Conservation (phyloP, 768 basidiomycete genomes). For the Mycena pura region DNA sequence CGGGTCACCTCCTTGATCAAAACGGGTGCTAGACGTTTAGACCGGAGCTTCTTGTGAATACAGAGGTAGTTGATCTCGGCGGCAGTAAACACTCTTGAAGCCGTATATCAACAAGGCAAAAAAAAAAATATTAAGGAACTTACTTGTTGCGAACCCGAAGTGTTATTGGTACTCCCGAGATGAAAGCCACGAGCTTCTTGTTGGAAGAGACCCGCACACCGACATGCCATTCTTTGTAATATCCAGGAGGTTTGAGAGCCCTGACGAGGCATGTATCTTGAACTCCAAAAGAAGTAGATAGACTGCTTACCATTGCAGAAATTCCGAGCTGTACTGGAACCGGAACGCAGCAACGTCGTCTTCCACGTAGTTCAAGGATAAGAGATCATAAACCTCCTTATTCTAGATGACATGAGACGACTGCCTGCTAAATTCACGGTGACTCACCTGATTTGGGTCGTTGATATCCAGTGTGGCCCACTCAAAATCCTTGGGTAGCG, state of each 20-base stretch:
- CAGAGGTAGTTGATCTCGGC: slow-evolving; percentile 98
- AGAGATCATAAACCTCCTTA: slow-evolving; percentile 89
- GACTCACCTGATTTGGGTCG: slow-evolving; percentile 71
- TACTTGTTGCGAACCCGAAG: slow-evolving; percentile 87
- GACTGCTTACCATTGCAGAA: slow-evolving; percentile 80
- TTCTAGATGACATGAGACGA: slow-evolving; percentile 54
- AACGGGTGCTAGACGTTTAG: slow-evolving; percentile 93
- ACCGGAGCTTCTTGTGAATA: slow-evolving; percentile 95
- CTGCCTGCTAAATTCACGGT: background rate
- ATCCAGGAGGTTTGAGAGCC: slow-evolving; percentile 95
- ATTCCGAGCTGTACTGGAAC: slow-evolving; percentile 95
- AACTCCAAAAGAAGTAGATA: background rate
- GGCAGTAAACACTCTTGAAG: slow-evolving; percentile 64
- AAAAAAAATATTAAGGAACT: slow-evolving; percentile 34
- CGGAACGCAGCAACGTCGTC: slow-evolving; percentile 96
- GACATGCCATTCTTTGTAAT: slow-evolving; percentile 92
- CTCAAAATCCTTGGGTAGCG: slow-evolving; percentile 90
- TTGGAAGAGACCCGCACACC: slow-evolving; percentile 92
- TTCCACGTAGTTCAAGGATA: slow-evolving; percentile 95
- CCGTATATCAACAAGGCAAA: background rate
- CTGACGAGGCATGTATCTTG: slow-evolving; percentile 44
- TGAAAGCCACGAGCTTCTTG: slow-evolving; percentile 95
- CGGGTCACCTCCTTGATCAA: slow-evolving; percentile 98
- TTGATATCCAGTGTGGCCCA: slow-evolving; percentile 87
- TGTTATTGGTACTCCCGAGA: slow-evolving; percentile 88